These are phyloP conservation scores for Leishmania aethiopica DNA, from an alignment of 208 protist species.

Conservation along the genomic window DNA sequence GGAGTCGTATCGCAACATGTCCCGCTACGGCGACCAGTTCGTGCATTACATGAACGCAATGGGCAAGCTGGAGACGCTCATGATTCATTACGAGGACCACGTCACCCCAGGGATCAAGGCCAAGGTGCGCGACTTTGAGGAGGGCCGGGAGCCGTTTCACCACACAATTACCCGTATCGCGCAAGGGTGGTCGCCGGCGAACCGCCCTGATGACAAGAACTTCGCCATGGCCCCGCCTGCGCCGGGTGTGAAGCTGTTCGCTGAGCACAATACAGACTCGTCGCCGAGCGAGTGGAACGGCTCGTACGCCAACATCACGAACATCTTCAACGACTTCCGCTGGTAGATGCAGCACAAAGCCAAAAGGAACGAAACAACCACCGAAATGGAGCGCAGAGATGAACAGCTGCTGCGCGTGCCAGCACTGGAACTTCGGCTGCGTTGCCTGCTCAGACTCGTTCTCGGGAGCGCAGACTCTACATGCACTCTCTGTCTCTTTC, in stretches of 20 bases:
- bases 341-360: conserved; percentile 54
- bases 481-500: background rate
- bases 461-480: background rate
- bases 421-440: too few species aligned
- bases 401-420: background rate
- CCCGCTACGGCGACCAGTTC: conserved; percentile 87
- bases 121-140: conserved; percentile 81
- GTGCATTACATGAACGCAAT: conserved; percentile 82
- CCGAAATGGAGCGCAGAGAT: background rate
- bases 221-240: conserved; percentile 64
- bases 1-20: conserved; percentile 85
- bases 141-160: conserved; percentile 87
- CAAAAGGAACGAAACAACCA: background rate
- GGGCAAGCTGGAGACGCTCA: conserved; percentile 81
- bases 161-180: conserved; percentile 86
- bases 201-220: conserved; percentile 85
- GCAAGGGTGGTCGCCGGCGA: conserved; percentile 81
- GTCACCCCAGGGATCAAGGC: conserved; percentile 66
- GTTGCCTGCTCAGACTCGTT: background rate
- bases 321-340: conserved; percentile 89
- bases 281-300: conserved; percentile 77
- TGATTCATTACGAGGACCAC: conserved; percentile 77
- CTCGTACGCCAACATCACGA: conserved; percentile 83
- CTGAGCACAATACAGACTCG: conserved; percentile 88
- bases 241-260: conserved; percentile 77